These are phyloP conservation scores for Aspergillaceae sp. DNA, from an alignment of 2,329 filamentous ascomycete genomes.

Conservation along the genomic window DNA sequence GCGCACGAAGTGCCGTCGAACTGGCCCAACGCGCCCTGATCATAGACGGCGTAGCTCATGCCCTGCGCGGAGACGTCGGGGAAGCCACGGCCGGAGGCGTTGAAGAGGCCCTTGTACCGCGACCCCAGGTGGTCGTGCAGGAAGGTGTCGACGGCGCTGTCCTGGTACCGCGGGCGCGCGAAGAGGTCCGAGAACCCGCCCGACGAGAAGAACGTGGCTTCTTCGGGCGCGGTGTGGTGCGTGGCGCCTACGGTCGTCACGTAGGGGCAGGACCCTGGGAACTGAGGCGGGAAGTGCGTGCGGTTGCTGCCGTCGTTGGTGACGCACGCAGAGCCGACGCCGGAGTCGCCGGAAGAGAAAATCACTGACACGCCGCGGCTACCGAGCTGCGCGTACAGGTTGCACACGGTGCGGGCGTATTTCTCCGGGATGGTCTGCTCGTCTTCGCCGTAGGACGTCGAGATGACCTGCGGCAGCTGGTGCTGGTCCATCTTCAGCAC, in stretches of 20 bases:
- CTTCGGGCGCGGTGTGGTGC: conserved; percentile 27
- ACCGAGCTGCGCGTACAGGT: conserved; percentile 42
- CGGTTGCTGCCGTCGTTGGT: conserved; percentile 28
- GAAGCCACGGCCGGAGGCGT: conserved; percentile 29
- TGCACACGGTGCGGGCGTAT: conserved; percentile 34
- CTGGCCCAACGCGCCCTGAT: conserved; percentile 17
- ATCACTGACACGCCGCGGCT: conserved; percentile 43
- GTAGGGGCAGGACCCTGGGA: conserved; percentile 32
- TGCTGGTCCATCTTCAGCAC: conserved; percentile 21
- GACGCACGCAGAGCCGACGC: conserved; percentile 31
- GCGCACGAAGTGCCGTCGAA: conserved; percentile 42
- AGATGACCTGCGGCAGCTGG: conserved; percentile 30
- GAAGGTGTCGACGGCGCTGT: conserved; percentile 28
- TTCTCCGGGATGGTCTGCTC: conserved; percentile 31
- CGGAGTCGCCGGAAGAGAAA: conserved; percentile 43
- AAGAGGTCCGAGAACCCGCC: conserved; percentile 35
- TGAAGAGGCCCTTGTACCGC: conserved; percentile 22
- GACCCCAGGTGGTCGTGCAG: conserved; percentile 17
- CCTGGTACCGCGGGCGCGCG: conserved; percentile 27
- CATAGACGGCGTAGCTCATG: conserved; percentile 23
- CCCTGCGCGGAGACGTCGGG: conserved; percentile 36
- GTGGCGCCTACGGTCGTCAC: conserved; percentile 38
- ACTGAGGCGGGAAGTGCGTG: conserved; percentile 36
- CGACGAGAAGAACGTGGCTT: conserved; percentile 33
- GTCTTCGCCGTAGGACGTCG: conserved; percentile 34